These are phyloP conservation scores for Gossypium gossypioides DNA, from an alignment of 441 rosid species.

Conservation along the genomic window DNA sequence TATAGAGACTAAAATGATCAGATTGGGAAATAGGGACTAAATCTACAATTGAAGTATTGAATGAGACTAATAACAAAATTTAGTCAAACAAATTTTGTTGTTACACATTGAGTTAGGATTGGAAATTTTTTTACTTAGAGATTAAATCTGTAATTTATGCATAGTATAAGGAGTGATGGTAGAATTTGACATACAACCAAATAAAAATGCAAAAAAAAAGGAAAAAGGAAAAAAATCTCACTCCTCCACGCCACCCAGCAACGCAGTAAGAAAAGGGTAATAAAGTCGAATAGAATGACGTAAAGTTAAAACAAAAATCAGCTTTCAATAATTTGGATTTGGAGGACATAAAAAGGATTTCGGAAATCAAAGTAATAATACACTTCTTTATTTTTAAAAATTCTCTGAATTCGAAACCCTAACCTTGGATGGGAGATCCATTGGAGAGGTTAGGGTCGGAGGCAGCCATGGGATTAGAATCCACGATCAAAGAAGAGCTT, in stretches of 20 bases:
- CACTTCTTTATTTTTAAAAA: neutral
- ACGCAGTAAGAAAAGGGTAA: neutral
- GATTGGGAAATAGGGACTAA: too few species aligned
- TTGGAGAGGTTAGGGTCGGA: constrained; percentile 50
- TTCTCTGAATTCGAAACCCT: constrained; percentile 4
- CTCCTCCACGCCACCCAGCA: neutral
- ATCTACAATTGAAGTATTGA: too few species aligned
- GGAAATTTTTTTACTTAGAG: too few species aligned
- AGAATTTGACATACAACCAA: too few species aligned
- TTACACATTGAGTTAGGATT: too few species aligned
- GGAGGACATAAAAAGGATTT: neutral
- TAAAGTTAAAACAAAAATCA: neutral
- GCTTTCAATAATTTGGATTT: neutral
- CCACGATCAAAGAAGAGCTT: constrained; percentile 48
- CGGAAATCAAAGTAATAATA: neutral
- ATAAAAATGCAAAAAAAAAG: too few species aligned
- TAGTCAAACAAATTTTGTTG: too few species aligned
- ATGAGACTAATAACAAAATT: too few species aligned
- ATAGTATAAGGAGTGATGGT: too few species aligned
- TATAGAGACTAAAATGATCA: too few species aligned
- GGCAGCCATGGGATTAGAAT: constrained; percentile 35
- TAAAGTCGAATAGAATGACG: neutral
- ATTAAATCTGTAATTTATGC: too few species aligned
- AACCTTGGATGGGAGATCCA: constrained; percentile 46
- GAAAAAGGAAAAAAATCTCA: neutral